phyloP scores from a whole-genome alignment of 768 basidiomycete species.

The Crassisporium funariophilum region DNA sequence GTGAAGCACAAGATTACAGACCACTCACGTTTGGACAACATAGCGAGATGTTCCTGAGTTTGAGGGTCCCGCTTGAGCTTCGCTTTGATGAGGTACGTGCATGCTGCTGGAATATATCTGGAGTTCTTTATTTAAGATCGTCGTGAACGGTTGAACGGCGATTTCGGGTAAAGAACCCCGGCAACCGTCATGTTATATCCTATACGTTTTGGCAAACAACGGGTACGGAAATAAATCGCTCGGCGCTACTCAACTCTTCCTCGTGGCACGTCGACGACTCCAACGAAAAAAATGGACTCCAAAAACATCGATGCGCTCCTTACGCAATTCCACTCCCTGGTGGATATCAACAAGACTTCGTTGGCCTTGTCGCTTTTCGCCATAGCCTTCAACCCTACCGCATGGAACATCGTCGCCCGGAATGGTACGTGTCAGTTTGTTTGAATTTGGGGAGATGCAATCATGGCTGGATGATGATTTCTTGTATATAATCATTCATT shows the following conservation, averaged over 20 bases:
- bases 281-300: constrained; percentile 18
- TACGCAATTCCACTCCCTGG: constrained; percentile 20
- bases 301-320: constrained; percentile 15
- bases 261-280: no score
- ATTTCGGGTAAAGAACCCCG: no score
- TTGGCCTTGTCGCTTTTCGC: constrained; percentile 65
- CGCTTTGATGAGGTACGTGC: background rate
- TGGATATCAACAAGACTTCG: constrained; percentile 69
- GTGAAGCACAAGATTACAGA: background rate
- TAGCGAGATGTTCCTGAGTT: constrained; percentile 24
- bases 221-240: no score
- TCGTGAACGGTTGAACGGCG: no score
- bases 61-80: constrained; percentile 17
- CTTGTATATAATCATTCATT: background rate
- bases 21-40: constrained; percentile 34
- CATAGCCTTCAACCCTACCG: constrained; percentile 89
- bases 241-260: no score
- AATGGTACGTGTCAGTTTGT: constrained; percentile 63
- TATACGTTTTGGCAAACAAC: no score
- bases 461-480: no score
- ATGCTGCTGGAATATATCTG: no score
- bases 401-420: constrained; percentile 94
- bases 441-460: no score
- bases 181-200: no score
- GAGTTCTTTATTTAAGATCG: no score